These are phyloP conservation scores for Sclerotinia subarctica DNA, from an alignment of 2,329 filamentous ascomycete species.

Conservation along the genomic window DNA sequence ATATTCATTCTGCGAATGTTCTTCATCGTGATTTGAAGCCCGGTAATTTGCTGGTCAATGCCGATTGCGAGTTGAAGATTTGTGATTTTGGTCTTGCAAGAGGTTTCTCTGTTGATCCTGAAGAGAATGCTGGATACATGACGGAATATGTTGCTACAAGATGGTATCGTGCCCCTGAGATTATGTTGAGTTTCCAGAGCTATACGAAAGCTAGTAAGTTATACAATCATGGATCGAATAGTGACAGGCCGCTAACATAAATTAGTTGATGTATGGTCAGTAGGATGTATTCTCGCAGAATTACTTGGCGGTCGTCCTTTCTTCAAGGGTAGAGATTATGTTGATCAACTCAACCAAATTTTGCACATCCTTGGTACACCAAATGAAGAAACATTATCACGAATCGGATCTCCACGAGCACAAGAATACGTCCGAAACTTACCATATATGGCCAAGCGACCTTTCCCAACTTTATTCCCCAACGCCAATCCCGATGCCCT, in stretches of 20 bases:
- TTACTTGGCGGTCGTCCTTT: constrained; percentile 93
- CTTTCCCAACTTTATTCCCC: constrained; percentile 84
- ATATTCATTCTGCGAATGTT: constrained; percentile 98
- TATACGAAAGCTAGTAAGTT: constrained; percentile 99
- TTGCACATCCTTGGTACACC: constrained; percentile 96
- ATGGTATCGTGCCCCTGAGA: constrained; percentile 98
- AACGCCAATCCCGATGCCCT: constrained; percentile 94
- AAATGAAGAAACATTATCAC: constrained; percentile 87
- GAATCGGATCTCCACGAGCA: constrained; percentile 91
- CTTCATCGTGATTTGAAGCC: constrained; percentile 96
- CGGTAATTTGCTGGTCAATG: constrained; percentile 94
- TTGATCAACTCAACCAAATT: constrained; percentile 99
- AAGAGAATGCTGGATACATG: constrained; percentile 99
- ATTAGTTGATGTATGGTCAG: constrained; percentile 98
- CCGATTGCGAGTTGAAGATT: constrained; percentile 98
- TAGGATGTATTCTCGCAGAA: constrained; percentile 95
- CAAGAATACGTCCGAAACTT: constrained; percentile 98
- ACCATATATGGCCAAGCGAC: constrained; percentile 89
- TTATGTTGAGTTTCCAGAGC: constrained; percentile 99
- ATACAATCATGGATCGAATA: constrained; percentile 18
- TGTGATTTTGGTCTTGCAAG: constrained; percentile 95
- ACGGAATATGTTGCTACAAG: constrained; percentile 98
- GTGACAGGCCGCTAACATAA: constrained; percentile 21
- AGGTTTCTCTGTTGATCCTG: constrained; percentile 94
- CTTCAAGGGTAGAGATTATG: constrained; percentile 98